Percentiles rank a stretch among this genome's conserved stretches.
These are phyloP conservation scores for Chloromonas sp. DNA, from an alignment of 163 green algal genomes.

Conservation along the genomic window DNA sequence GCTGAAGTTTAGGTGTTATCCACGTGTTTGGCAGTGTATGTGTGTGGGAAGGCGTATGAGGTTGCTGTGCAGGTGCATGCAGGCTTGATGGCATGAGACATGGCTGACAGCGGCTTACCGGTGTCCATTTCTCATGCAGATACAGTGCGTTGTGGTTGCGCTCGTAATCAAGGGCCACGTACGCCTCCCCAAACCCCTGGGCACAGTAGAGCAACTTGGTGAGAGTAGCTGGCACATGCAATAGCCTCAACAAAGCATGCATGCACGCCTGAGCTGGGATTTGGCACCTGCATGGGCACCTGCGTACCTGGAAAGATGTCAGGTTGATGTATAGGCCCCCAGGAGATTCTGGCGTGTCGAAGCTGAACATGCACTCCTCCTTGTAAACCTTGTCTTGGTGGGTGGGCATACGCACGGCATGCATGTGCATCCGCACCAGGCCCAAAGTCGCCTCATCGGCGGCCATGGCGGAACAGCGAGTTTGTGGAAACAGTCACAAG, in stretches of 20 bases:
- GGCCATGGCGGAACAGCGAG: background rate
- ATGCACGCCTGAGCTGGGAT: background rate
- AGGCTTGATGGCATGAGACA: too few relatives aligned
- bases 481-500: too few relatives aligned
- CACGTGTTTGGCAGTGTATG: too few relatives aligned
- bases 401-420: conserved; percentile 27
- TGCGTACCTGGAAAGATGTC: conserved; percentile 60
- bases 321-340: conserved; percentile 90
- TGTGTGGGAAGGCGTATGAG: too few relatives aligned
- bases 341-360: conserved; percentile 61
- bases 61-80: too few relatives aligned
- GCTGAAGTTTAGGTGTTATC: too few relatives aligned
- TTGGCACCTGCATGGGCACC: background rate
- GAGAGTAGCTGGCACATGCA: too few relatives aligned
- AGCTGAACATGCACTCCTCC: conserved; percentile 87
- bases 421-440: conserved; percentile 50
- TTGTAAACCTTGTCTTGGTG: conserved; percentile 79
- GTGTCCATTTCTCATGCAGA: conserved; percentile 63
- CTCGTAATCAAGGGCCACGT: conserved; percentile 69
- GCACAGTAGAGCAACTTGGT: background rate
- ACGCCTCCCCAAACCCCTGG: conserved; percentile 68
- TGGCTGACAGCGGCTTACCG: conserved; percentile 26
- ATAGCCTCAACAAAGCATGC: too few relatives aligned
- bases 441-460: conserved; percentile 47
- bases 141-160: conserved; percentile 75